Base-by-base conservation (phyloP, 768 basidiomycete species). In the Saitozyma podzolica region DNA sequence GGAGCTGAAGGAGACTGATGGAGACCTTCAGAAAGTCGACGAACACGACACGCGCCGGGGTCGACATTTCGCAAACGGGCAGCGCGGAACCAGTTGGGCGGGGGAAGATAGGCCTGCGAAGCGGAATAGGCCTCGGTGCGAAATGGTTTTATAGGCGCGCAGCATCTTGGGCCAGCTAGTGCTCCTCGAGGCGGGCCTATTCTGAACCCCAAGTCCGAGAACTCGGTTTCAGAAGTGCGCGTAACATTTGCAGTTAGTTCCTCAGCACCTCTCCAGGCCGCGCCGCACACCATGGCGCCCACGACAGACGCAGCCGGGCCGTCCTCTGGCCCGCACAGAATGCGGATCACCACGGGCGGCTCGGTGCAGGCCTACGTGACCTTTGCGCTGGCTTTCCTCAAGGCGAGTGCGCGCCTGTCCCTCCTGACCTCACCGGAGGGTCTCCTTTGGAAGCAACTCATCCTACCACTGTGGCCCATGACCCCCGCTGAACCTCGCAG, bases 261-360 rank as follows among this genome's bases (percentile, higher is more conserved):
- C 29, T 29, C 29, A 29, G 5, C 5, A 29, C 29, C 29, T 5
- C 29, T 5, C 29, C 29, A 29, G 29, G 29, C 29, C 2, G 29
- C 29, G 29, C 29, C 29, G 29, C 2, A 29, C 29, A 29, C 29
- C 29, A 29, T 47, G 45, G n/a, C 13, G 13, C 45, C 45, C 45
- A 17, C 13, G n/a, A 17, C 11, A 11, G n/a, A 47, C 45, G 59
- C 59, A 43, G 61, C 56, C 10, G 56, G 29, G 1, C 47, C 62
- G 6, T 66, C 65, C 16, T 62, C 59, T 16, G 64, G 57, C 16
- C 63, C 68, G 3, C 67, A 75, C 48, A 40, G 59, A 9, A 72
- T 75, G 68, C 43, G 73, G 14, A 72, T 75, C 16, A 42, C 70
- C 29, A 66, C 73, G 5, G 73, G 73, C 9, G 73, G 73, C 9